These are phyloP conservation scores for Myxozyma neotropica DNA, from an alignment of 805 yeast genomes.

Conservation along the genomic window DNA sequence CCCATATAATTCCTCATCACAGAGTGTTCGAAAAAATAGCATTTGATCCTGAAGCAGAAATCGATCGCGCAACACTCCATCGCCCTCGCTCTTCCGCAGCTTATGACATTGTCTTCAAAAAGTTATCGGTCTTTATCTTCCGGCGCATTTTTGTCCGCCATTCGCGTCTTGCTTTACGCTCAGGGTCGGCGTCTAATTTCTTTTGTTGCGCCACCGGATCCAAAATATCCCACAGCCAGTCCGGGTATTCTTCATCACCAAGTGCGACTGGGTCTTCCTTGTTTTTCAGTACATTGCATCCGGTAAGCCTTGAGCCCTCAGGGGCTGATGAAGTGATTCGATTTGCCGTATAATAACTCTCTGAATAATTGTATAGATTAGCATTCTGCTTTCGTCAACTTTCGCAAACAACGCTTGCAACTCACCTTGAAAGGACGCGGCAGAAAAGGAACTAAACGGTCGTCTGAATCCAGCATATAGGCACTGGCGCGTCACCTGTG, in stretches of 20 bases:
- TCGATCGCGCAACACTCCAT: no score
- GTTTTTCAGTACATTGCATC: constrained; percentile 67
- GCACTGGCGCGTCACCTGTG: not conserved
- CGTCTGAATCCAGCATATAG: not conserved
- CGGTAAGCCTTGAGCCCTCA: constrained; percentile 62
- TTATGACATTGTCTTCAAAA: constrained; percentile 52
- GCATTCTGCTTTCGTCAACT: not conserved
- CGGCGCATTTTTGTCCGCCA: constrained; percentile 69
- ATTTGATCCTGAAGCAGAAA: no score
- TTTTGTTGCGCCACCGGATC: constrained; percentile 65
- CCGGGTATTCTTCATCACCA: constrained; percentile 88
- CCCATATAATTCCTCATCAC: no score
- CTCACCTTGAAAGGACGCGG: not conserved
- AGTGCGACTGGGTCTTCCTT: constrained; percentile 89
- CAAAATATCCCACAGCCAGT: constrained; percentile 87
- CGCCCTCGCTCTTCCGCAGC: not conserved
- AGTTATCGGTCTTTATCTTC: constrained; percentile 76
- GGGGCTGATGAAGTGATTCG: not conserved
- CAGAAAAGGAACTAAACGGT: not conserved
- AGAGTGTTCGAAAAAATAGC: no score
- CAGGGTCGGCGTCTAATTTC: constrained; percentile 60
- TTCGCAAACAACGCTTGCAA: not conserved
- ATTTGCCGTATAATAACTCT: not conserved
- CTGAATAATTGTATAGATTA: not conserved
- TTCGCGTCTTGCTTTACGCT: constrained; percentile 68